Conservation (phyloP, 2,329 filamentous ascomycete genomes). For the Venturia carpophila region DNA sequence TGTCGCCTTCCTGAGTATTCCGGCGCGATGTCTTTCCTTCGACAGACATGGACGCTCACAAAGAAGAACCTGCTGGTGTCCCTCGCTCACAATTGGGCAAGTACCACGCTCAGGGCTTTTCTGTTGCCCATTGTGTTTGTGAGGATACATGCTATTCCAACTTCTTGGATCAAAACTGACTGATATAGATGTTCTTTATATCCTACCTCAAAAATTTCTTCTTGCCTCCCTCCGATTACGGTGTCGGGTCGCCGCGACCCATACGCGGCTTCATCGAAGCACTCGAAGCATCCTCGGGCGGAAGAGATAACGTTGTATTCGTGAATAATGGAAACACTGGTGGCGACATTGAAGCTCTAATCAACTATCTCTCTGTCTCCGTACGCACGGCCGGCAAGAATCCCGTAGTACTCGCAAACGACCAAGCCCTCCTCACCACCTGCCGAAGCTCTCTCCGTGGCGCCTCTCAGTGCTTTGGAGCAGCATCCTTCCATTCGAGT, state of each 20-base stretch:
- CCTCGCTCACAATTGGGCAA: constrained; percentile 45
- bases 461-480: constrained; percentile 45
- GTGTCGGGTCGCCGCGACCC: constrained; percentile 55
- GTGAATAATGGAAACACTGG: constrained; percentile 63
- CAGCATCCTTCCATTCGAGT: constrained; percentile 67
- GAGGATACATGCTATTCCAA: constrained; percentile 19
- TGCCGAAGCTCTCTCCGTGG: constrained; percentile 48
- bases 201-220: constrained; percentile 75
- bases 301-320: constrained; percentile 64
- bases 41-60: constrained; percentile 49
- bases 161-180: neutral
- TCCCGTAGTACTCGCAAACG: constrained; percentile 46
- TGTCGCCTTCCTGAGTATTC: neutral
- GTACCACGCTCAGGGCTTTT: constrained; percentile 49
- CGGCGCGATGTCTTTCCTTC: constrained; percentile 27
- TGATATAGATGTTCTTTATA: constrained; percentile 39
- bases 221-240: constrained; percentile 65
- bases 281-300: constrained; percentile 48
- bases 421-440: constrained; percentile 51
- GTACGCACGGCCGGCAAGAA: constrained; percentile 49
- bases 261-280: constrained; percentile 59
- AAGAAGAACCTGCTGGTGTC: constrained; percentile 51
- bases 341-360: constrained; percentile 65
- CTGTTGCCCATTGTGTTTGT: constrained; percentile 48
- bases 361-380: constrained; percentile 53